Base-by-base conservation (phyloP, 345 rosid species). In the Rhizophora mangle region DNA sequence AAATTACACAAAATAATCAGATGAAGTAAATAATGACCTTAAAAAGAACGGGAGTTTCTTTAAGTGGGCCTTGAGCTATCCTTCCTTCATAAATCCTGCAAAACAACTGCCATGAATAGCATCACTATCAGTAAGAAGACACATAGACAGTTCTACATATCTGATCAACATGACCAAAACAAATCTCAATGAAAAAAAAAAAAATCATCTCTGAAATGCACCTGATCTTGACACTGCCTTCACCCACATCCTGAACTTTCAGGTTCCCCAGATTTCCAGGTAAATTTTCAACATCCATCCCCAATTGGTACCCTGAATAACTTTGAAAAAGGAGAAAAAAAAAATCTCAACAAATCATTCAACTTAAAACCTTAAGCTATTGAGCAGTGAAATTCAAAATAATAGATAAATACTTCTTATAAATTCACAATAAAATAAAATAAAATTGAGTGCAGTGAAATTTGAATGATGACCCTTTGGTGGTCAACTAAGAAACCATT, bases 21-120 rank as follows among this genome's bases (percentile, higher is more conserved):
- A 53, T 36, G 56, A 39, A 29, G 6, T 8, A 26, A 29, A 11
- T 16, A 60, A 57, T 59, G 67, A 93, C 98, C 97, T 91, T 94
- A 72, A 94, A 85, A 53, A 85, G 39, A 68, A 91, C 82, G 5
- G 88, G 79, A 54, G 90, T 82, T 62, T 96, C 96, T 76, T 80
- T 81, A 60, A 80, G 84, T 6, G 86, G 77, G 71, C 98, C 96
- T 77, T 84, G 89, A 71, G 88, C 84, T 77, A 93, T 81, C 79
- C 94, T 85, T 72, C 98, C 97, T 81, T 93, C 93, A 75, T 93
- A 93, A 64, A 93, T 91, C 87, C 96, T 93, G 93, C 83, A 86
- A 78, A 72, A 79, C 70, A 77, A 76, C 88, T 86, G 90, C 86
- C 81, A 71, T 63, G 71, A 70, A 74, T 65, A 62, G 57, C 27